These are phyloP conservation scores for Elsinoe australis DNA, from an alignment of 2,329 filamentous ascomycete genomes.

Conservation along the genomic window DNA sequence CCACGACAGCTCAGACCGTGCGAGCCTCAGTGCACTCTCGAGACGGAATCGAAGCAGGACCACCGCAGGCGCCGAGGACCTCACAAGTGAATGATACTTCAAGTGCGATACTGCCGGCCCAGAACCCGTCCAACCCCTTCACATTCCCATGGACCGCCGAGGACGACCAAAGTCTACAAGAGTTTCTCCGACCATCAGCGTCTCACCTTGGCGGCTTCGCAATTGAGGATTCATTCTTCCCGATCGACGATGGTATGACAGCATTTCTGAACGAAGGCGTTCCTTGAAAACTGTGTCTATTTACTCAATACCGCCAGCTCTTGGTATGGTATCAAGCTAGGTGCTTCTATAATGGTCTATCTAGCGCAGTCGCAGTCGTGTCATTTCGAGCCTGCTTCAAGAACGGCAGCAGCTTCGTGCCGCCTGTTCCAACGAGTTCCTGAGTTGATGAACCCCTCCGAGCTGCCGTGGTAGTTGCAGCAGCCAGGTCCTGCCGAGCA, in stretches of 20 bases:
- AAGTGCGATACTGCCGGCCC: constrained; percentile 19
- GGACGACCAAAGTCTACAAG: constrained; percentile 25
- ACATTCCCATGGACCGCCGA: constrained; percentile 25
- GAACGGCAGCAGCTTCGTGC: constrained; percentile 47
- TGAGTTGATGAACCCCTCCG: too few relatives aligned
- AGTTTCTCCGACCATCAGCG: constrained; percentile 25
- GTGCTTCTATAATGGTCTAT: background rate
- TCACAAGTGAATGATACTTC: background rate
- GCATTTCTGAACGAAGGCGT: background rate
- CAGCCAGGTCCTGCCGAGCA: constrained; percentile 38
- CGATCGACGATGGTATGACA: constrained; percentile 24
- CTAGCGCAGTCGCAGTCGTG: constrained; percentile 26
- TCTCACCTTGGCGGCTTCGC: constrained; percentile 23
- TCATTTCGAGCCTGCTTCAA: constrained; percentile 46
- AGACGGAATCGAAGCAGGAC: too few relatives aligned
- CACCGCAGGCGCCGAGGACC: background rate
- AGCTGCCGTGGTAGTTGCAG: constrained; percentile 37
- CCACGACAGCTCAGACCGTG: constrained; percentile 1
- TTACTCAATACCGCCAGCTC: background rate
- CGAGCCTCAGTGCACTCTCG: too few relatives aligned
- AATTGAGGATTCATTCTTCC: constrained; percentile 25
- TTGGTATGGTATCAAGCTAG: background rate
- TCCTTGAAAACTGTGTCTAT: background rate
- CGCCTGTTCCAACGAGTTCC: constrained; percentile 45
- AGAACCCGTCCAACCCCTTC: constrained; percentile 21